Evolutionary conservation across 768 basidiomycete species (phyloP).

Genomic region (Boletus sp.): DNA sequence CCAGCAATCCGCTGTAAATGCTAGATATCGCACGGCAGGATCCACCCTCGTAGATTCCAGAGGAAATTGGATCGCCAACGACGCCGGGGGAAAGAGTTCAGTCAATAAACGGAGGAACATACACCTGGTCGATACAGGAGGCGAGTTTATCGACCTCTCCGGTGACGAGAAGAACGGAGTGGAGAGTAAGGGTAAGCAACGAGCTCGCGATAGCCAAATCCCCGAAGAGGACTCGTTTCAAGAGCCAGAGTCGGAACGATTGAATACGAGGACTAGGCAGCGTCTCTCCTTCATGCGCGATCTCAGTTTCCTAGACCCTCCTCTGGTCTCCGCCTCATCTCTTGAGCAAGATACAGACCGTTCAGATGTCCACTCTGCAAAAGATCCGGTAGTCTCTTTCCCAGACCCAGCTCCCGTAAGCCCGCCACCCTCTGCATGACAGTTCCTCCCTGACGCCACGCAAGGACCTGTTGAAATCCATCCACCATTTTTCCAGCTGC

Average conservation of each 20-base stretch:
- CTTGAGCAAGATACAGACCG: conserved; percentile 6
- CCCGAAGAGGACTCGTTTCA: conserved; percentile 6
- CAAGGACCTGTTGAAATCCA: conserved; percentile 52
- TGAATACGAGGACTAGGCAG: conserved; percentile 34
- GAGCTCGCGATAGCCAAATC: conserved; percentile 13
- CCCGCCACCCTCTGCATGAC: neutral
- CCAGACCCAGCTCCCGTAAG: conserved; percentile 53
- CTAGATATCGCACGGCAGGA: conserved; percentile 33
- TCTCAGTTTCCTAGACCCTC: conserved; percentile 53
- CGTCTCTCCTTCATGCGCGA: conserved; percentile 47
- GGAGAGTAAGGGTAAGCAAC: conserved; percentile 27
- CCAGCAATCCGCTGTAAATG: conserved; percentile 40
- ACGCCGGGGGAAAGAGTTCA: conserved; percentile 54
- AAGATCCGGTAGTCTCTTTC: conserved; percentile 17
- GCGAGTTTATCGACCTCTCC: conserved; percentile 23
- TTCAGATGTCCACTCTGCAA: conserved; percentile 2
- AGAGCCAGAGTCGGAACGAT: conserved; percentile 14
- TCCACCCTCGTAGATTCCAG: conserved; percentile 43
- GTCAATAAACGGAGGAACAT: conserved; percentile 38
- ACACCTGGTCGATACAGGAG: conserved; percentile 25
- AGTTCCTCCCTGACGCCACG: conserved; percentile 18
- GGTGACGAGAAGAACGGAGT: conserved; percentile 22
- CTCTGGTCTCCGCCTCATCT: conserved; percentile 11
- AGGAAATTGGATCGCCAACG: conserved; percentile 65
- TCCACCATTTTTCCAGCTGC: conserved; percentile 49